Conservation (phyloP, 305 asterid species). For the Fraxinus sp. region DNA sequence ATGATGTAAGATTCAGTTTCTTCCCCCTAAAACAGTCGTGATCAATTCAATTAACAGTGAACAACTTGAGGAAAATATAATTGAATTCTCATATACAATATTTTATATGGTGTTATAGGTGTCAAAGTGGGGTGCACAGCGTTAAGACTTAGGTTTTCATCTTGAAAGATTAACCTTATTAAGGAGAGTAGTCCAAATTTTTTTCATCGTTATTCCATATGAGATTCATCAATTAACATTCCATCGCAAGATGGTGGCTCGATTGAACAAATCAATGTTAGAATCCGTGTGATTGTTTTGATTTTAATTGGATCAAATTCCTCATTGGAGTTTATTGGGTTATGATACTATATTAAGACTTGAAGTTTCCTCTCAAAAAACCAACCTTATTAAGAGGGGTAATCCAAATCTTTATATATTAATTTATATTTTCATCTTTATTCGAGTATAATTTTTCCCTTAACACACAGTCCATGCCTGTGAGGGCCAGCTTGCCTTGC, state of each 20-base stretch:
- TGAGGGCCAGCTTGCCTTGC: background rate
- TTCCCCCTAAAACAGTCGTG: conserved; percentile 31
- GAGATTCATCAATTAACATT: background rate
- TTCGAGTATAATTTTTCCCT: background rate
- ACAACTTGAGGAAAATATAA: background rate
- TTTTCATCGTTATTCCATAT: background rate
- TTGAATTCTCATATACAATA: background rate
- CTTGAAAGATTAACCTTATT: background rate
- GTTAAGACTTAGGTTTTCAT: background rate
- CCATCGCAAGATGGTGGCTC: background rate
- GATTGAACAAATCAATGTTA: background rate
- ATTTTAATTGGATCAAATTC: background rate
- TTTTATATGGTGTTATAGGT: background rate
- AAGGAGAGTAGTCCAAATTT: background rate
- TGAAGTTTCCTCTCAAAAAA: background rate
- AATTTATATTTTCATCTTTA: background rate
- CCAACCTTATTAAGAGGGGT: background rate
- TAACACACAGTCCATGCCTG: background rate
- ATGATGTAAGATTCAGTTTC: conserved; percentile 37
- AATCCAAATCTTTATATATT: background rate
- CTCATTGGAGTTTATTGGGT: background rate
- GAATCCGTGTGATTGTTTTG: background rate
- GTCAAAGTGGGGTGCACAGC: background rate
- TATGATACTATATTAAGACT: background rate
- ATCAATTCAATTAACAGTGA: background rate